Base-by-base conservation (phyloP, 345 rosid species). In the Salix udensis region DNA sequence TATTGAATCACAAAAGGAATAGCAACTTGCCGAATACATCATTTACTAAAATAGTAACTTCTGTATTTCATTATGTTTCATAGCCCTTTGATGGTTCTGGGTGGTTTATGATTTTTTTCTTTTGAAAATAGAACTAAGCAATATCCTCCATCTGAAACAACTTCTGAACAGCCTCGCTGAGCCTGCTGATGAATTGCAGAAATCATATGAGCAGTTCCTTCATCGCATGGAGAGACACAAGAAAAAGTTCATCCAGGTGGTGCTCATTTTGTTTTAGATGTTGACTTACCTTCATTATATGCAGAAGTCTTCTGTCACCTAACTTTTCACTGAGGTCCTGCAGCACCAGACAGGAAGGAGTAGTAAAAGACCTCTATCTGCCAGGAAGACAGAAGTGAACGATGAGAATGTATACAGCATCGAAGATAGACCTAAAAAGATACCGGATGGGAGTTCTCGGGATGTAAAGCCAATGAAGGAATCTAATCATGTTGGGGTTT, bases 201-300 rank as follows among this genome's bases (percentile, higher is more conserved):
- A 88, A 81, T 89, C 99, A 19, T 91, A 91, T 65, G 87, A 89
- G 76, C 93, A 88, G 77, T 96, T 96, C 87, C 92, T 93, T 70
- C 80, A 72, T 77, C 93, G 97, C 30, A 78, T 89, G 87, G 89
- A 89, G 78, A 91, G 89, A 73, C 90, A 88, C 83, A 87, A 82
- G 77, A 85, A 58, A 80, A 95, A 86, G 85, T 91, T 81, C 81
- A 86, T 81, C 65, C 89, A 84, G 91, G 98, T 89, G 83, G 36
- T 66, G 28, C 52, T 42, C 70, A 76, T 34, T 65, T 81, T 39
- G 55, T 80, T 76, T 67, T 40, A 9, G 72, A 19, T 67, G 46
- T 46, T 62, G 60, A 69, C 26, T 61, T 78, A 60, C 48, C 70
- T 73, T 40, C 67, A 62, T 62, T 65, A 14, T 67, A 52, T 23